Base-by-base conservation (phyloP, 371 early-diverging fungal genomes). In the Dinochytrium kinnereticum region DNA sequence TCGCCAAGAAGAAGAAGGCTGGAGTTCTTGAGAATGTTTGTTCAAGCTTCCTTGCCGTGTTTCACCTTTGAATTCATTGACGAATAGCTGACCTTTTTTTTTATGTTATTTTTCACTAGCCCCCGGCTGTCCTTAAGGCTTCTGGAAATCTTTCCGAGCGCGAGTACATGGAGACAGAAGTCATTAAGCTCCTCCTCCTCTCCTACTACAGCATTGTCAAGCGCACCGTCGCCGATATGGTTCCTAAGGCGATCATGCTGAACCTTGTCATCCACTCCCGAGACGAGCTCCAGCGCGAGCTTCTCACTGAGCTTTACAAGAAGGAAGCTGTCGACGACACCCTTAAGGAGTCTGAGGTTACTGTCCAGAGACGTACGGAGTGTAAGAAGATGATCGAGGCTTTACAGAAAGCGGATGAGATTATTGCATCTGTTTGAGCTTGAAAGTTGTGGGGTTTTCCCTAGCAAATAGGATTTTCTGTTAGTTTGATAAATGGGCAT, bases 171-270 rank as follows among this genome's bases (percentile, higher is more conserved):
- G 99, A 99, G 76, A 98, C 96, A 0, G 98, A 98, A 82, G 97
- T 98, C 44, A 98, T 99, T 80, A 99, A 98, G 84, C 89, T 98
- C 50, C 88, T 98, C 73, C 94, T 99, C 64, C 89, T 91, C 72
- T 96, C 96, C 1, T 99, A 99, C 85, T 98, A 91, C 81, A 93
- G 94, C 78, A 97, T 99, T 81, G 96, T 98, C 66, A 99, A 99
- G 87, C 92, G 97, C 67, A 99, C 97, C 1, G 91, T 97, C 71
- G 90, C 96, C 53, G 99, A 99, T 80, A 93, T 98, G 86, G 95
- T 99, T 0, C 99, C 99, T 57, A 99, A 99, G 80, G 96, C 99
- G 5, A 94, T 99, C 74, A 98, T 99, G 98, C 88, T 95, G 36
- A 98, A 98, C 82, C 87, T 99, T 39, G 99, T 99, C 1, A 87